These are phyloP conservation scores for Magnaporthiopsis incrustans DNA, from an alignment of 2,329 filamentous ascomycete genomes.

Conservation along the genomic window DNA sequence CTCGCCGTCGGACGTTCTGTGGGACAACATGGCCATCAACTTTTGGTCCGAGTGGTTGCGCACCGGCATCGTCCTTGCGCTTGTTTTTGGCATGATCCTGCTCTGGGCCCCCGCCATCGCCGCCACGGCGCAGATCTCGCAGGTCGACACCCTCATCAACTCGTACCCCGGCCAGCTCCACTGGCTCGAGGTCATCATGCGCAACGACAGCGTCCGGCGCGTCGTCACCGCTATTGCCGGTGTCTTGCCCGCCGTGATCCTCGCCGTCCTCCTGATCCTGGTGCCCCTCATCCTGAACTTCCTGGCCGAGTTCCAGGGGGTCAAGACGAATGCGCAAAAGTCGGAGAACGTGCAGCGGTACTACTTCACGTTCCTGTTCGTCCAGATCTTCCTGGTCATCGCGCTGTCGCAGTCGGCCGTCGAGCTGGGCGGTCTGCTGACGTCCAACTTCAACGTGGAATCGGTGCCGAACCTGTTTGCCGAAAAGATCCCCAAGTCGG, in stretches of 20 bases:
- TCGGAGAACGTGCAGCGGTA: slow-evolving; percentile 82
- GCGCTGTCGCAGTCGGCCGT: slow-evolving; percentile 70
- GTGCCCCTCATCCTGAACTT: slow-evolving; percentile 72
- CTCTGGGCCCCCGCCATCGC: slow-evolving; percentile 88
- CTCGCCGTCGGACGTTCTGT: slow-evolving; percentile 83
- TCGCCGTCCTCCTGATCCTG: slow-evolving; percentile 71
- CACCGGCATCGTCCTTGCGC: slow-evolving; percentile 52
- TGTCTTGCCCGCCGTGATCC: slow-evolving; percentile 71
- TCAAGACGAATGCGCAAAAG: slow-evolving; percentile 72
- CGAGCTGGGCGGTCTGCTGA: slow-evolving; percentile 38
- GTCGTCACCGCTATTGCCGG: slow-evolving; percentile 63
- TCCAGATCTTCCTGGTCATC: slow-evolving; percentile 90
- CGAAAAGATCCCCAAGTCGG: slow-evolving; percentile 70
- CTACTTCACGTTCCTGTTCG: slow-evolving; percentile 90
- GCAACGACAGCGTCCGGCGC: slow-evolving; percentile 51
- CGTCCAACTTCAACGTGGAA: slow-evolving; percentile 45
- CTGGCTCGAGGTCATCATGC: slow-evolving; percentile 65
- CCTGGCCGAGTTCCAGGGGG: slow-evolving; percentile 64
- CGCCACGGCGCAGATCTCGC: slow-evolving; percentile 75
- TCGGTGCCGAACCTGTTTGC: slow-evolving; percentile 66
- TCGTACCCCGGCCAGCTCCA: slow-evolving; percentile 27
- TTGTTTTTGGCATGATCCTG: slow-evolving; percentile 69
- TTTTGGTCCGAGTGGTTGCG: slow-evolving; percentile 90
- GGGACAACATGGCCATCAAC: slow-evolving; percentile 92
- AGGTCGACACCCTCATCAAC: slow-evolving; percentile 63